A percentile compares a stretch with the other conserved stretches of the same genome.
These are phyloP conservation scores for Elaeagnus macrophylla DNA, from an alignment of 306 rosid genomes.

Conservation along the genomic window DNA sequence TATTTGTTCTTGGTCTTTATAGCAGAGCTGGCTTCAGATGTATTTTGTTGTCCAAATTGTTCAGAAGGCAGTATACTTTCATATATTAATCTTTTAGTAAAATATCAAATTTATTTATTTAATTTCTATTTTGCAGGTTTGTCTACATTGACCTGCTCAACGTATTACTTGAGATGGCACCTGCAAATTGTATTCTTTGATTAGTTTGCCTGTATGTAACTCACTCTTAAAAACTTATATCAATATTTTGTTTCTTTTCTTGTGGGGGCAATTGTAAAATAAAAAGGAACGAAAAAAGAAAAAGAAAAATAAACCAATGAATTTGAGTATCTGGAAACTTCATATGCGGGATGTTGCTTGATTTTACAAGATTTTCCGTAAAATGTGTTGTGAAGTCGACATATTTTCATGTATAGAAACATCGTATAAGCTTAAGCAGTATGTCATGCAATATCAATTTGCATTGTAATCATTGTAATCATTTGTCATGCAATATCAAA, in stretches of 20 bases:
- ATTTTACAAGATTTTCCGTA: conserved; percentile 29
- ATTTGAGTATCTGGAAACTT: conserved; percentile 23
- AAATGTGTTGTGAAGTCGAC: conserved; percentile 25
- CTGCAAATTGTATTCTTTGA: conserved; percentile 61
- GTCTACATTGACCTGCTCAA: conserved; percentile 19
- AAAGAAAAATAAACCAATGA: conserved; percentile 22
- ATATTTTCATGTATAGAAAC: conserved; percentile 19
- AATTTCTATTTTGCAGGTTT: conserved; percentile 34
- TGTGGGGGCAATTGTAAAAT: conserved; percentile 46
- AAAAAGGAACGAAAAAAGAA: conserved; percentile 24
- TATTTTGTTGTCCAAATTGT: no score
- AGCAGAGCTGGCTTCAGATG: no score
- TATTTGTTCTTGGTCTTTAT: conserved; percentile 9
- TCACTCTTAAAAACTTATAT: conserved; percentile 57
- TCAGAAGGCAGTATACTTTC: background rate
- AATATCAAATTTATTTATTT: background rate
- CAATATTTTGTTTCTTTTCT: conserved; percentile 36
- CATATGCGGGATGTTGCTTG: conserved; percentile 36
- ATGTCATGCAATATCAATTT: background rate
- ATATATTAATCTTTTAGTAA: background rate
- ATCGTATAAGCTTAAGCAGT: conserved; percentile 15
- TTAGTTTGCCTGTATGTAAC: conserved; percentile 69
- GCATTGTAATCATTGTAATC: conserved; percentile 2
- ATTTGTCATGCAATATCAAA: no score
- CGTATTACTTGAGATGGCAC: conserved; percentile 35